Conservation (phyloP, 805 yeast genomes). For the Sugiyamaella chiloensis region DNA sequence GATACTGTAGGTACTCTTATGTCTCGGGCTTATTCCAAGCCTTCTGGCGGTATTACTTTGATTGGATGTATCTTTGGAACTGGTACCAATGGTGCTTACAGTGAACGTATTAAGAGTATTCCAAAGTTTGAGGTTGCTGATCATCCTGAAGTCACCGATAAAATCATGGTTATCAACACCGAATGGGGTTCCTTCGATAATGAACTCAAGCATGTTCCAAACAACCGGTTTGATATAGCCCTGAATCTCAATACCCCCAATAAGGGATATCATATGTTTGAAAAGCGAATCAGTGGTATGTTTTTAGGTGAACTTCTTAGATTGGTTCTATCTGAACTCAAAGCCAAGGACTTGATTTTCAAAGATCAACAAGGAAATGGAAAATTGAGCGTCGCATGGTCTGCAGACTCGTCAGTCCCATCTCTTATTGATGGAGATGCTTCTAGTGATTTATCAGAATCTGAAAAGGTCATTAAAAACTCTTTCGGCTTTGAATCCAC, state of each 20-base stretch:
- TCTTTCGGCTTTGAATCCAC: constrained; percentile 64
- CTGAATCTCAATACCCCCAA: constrained; percentile 76
- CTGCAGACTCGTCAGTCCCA: constrained; percentile 75
- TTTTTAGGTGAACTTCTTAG: constrained; percentile 88
- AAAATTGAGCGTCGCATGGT: constrained; percentile 62
- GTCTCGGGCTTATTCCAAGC: constrained; percentile 74
- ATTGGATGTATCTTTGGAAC: constrained; percentile 95
- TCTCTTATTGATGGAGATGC: constrained; percentile 85
- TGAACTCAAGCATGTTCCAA: constrained; percentile 68
- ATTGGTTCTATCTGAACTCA: constrained; percentile 62
- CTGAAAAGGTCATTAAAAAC: constrained; percentile 32
- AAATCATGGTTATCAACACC: constrained; percentile 82
- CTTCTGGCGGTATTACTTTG: constrained; percentile 66
- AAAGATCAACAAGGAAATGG: constrained; percentile 21
- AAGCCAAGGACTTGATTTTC: constrained; percentile 56
- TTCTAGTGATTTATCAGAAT: constrained; percentile 51
- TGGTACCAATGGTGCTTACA: constrained; percentile 95
- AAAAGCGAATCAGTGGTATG: constrained; percentile 90
- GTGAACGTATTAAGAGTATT: constrained; percentile 71
- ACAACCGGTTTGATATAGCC: constrained; percentile 67
- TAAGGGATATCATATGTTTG: constrained; percentile 86
- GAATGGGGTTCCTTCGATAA: constrained; percentile 99
- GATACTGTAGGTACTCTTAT: constrained; percentile 94
- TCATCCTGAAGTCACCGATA: constrained; percentile 27
- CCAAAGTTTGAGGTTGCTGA: constrained; percentile 59